Conservation (phyloP, 305 asterid species). For the Lippia alba region DNA sequence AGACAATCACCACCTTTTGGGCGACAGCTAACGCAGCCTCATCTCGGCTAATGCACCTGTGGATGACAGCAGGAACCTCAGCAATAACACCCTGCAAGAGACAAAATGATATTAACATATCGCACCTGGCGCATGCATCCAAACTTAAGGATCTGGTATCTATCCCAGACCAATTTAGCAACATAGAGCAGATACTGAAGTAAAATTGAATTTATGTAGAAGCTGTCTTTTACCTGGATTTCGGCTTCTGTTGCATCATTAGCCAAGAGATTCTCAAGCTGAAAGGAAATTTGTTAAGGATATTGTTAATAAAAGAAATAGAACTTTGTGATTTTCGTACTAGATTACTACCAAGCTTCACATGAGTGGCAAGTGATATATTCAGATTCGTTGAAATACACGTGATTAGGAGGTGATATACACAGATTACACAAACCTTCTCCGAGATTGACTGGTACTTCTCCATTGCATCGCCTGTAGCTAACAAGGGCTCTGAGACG, state of each 20-base stretch:
- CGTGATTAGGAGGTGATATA: constrained; percentile 1
- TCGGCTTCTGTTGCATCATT: constrained; percentile 76
- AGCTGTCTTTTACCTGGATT: constrained; percentile 66
- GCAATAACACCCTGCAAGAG: constrained; percentile 71
- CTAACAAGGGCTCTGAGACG: constrained; percentile 64
- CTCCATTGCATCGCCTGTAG: constrained; percentile 92
- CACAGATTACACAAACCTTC: constrained; percentile 58
- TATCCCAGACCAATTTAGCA: not conserved
- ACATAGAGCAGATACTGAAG: constrained; percentile 22
- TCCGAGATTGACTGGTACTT: constrained; percentile 87
- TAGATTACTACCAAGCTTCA: not conserved
- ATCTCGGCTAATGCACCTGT: constrained; percentile 91
- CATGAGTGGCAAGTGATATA: constrained; percentile 13
- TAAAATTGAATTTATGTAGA: not conserved
- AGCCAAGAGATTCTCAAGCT: constrained; percentile 79
- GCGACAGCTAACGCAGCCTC: constrained; percentile 99
- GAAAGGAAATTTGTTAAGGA: constrained; percentile 41
- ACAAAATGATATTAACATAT: constrained; percentile 24
- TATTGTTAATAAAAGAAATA: constrained; percentile 29
- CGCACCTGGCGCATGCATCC: not conserved
- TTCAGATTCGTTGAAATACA: constrained; percentile 7
- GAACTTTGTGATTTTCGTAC: constrained; percentile 14
- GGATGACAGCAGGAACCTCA: constrained; percentile 92
- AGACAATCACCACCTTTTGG: constrained; percentile 71
- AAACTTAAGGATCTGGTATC: constrained; percentile 6